Base-by-base conservation (phyloP, 1,284 basidiomycete species). In the Schizopora paradoxa region DNA sequence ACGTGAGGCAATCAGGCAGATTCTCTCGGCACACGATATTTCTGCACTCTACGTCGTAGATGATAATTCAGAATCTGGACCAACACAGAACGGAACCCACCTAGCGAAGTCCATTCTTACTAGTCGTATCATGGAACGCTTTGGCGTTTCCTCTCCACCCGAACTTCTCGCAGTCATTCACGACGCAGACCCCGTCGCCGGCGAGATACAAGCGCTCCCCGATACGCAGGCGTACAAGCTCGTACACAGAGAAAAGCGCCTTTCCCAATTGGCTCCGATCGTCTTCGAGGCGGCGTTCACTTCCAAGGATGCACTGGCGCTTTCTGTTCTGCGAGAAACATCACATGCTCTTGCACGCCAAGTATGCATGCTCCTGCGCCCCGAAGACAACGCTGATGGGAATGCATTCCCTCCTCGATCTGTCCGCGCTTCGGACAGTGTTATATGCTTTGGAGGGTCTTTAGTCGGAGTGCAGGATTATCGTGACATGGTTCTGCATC, bases 401-500 rank as follows among this genome's bases (percentile, higher is more conserved):
- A 21, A 43, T 0, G 43, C 22, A 13, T 43, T 48, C 33, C 57
- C 63, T 33, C 63, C 70, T 7, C 67, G 66, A 6, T 66, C 69
- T 0, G 69, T 86, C 37, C 66, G 66, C 31, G 72, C 85, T 0
- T 59, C 66, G 31, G 69, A 79, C 1, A 70, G 75, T 21, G 71
- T 88, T 1, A 55, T 89, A 11, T 84, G 79, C 46, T 80, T 89
- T 49, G 85, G 85, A 6, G 85, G 85, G 3, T 86, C 82, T n/a
- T 59, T 86, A 48, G 77, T 76, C 1, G 76, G 80, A 0, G 61
- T 85, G 2, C 69, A 72, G 41, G 60, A 56, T 27, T 87, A 88
- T 49, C 68, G 82, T 35, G 65, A 71, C 16, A 58, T 88, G 53
- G 64, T 90, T 2, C 56, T 86, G 29, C 76, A 76, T 8, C 72